Base-by-base conservation (phyloP, 768 basidiomycete genomes). In the Coprinopsis marcescibilis region DNA sequence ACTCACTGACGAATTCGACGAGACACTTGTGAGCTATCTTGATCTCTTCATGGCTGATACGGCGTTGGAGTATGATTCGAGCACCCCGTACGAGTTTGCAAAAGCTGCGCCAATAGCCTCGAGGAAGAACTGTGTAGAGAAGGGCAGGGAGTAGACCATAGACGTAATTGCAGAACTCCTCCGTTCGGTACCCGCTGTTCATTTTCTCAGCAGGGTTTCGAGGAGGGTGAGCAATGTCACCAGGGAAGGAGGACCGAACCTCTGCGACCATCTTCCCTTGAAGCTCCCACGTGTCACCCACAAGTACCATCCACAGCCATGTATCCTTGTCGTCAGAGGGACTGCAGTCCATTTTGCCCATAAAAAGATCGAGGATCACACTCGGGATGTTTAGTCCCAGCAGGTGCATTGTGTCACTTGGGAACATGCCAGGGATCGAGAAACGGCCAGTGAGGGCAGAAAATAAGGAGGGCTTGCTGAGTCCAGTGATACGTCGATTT, bases 321-420 rank as follows among this genome's bases (percentile, higher is more conserved):
- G 29, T 43, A 35, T 61, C 55, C 8, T 8, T 12, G 0, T 51
- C 24, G 39, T 69, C 68, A 13, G 58, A 3, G 56, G 43, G 11
- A 65, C 35, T 7, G 48, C 58, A 40, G 59, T 61, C 53, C 63
- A 52, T n/a, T n/a, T n/a, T n/a, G n/a, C n/a, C 72, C 68, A 55
- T 47, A 69, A 26, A 19, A 41, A 5, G 39, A 75, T 2, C 30
- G 34, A 1, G 75, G 57, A 15, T 73, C 69, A 3, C 65, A 62
- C 12, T 7, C 7, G 17, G n/a, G 40, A 75, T 60, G 19, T 62
- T 63, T 39, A 70, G 49, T 3, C 49, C 48, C 3, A 57, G 15
- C 0, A 69, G 56, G 49, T 75, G 70, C 72, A 77, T 77, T 0
- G 64, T n/a, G 47, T 77, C 72, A 1, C 63, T 57, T 0, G 57